phyloP scores from a whole-genome alignment of 1,284 basidiomycete genomes.

The Naganishia sp. region DNA sequence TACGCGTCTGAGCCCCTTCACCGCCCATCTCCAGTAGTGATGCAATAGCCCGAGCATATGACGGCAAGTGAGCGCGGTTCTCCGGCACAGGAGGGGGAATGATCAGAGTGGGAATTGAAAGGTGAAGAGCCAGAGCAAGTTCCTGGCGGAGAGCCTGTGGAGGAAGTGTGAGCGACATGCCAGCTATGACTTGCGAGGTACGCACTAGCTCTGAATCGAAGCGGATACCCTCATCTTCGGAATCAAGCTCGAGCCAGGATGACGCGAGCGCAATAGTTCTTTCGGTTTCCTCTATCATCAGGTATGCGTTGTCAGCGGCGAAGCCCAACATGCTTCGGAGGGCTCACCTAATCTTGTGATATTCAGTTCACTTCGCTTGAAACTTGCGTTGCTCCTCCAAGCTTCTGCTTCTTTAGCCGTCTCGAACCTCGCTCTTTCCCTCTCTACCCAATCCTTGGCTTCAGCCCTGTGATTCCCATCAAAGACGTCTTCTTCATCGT shows the following conservation, averaged over 20 bases:
- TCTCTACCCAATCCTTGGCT: constrained; percentile 48
- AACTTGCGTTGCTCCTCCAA: constrained; percentile 82
- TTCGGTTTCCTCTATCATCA: constrained; percentile 73
- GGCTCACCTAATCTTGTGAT: constrained; percentile 75
- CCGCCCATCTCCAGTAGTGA: constrained; percentile 67
- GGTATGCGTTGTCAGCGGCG: not conserved
- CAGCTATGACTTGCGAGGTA: constrained; percentile 32
- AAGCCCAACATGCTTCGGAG: not conserved
- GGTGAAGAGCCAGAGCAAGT: constrained; percentile 86
- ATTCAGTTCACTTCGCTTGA: constrained; percentile 82
- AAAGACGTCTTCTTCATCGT: constrained; percentile 55
- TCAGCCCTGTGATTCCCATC: constrained; percentile 31
- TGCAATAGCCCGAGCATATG: constrained; percentile 88
- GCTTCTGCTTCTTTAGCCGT: constrained; percentile 76
- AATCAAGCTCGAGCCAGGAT: constrained; percentile 94
- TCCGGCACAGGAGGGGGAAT: constrained; percentile 76
- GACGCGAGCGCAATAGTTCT: constrained; percentile 75
- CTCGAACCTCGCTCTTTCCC: constrained; percentile 55
- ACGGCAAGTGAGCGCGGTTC: constrained; percentile 78
- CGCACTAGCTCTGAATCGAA: constrained; percentile 92
- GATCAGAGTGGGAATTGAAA: constrained; percentile 80
- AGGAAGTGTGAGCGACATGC: not conserved
- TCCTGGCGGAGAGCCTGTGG: constrained; percentile 87
- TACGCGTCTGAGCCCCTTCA: constrained; percentile 61
- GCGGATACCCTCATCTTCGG: constrained; percentile 87